Conservation (phyloP, 306 rosid genomes). For the Acacia acuminata region DNA sequence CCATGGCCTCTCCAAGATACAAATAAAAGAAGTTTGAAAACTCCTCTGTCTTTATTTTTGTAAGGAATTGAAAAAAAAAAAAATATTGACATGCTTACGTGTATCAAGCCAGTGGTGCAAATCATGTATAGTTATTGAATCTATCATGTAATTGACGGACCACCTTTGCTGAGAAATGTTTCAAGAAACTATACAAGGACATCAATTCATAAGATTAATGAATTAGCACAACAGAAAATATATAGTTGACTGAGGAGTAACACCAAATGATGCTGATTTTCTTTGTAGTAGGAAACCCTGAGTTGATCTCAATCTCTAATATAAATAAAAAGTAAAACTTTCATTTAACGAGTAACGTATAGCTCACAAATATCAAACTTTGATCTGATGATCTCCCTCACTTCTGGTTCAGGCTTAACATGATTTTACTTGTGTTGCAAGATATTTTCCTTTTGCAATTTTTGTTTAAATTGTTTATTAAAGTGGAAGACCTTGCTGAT, state of each 20-base stretch:
- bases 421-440: not conserved
- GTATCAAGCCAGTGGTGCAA: not conserved
- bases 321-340: not conserved
- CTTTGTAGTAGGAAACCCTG: not conserved
- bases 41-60: not conserved
- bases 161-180: not conserved
- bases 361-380: not conserved
- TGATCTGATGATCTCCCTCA: not conserved
- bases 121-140: constrained; percentile 12
- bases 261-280: not conserved
- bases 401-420: not conserved
- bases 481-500: not conserved
- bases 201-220: not conserved
- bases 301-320: not conserved
- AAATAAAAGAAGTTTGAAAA: not conserved
- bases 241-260: not conserved
- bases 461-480: not conserved
- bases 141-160: not conserved
- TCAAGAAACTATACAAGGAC: constrained; percentile 1
- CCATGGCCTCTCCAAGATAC: not conserved
- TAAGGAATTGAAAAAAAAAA: not conserved
- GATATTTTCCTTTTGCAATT: not conserved
- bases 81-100: not conserved
- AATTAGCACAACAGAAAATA: not conserved
- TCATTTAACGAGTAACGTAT: not conserved